Percentiles rank a stretch among this genome's conserved stretches.
Evolutionary conservation across 1,284 basidiomycete species (phyloP).

Genomic region (Fistulina hepatica): DNA sequence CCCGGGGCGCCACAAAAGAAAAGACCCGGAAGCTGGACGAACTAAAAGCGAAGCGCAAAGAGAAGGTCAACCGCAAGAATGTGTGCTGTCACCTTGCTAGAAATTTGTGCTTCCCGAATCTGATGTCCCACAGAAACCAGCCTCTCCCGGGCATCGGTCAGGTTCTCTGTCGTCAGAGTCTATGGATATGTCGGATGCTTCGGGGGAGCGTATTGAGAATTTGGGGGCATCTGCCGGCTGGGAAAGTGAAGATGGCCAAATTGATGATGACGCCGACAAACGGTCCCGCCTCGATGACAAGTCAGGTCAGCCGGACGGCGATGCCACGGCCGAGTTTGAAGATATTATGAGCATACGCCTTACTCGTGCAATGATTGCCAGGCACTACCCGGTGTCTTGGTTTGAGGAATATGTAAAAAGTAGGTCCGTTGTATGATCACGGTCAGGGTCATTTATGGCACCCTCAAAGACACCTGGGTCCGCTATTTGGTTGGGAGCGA

Average conservation of each 20-base stretch:
- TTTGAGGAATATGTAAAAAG: slow-evolving; percentile 60
- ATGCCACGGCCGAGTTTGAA: slow-evolving; percentile 42
- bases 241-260: too few species aligned
- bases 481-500: slow-evolving; percentile 60
- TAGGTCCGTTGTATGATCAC: slow-evolving; percentile 33
- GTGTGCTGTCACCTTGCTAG: slow-evolving; percentile 28
- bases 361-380: slow-evolving; percentile 52
- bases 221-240: too few species aligned
- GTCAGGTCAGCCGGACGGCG: slow-evolving; percentile 27
- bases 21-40: slow-evolving; percentile 75
- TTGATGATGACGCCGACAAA: background rate
- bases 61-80: slow-evolving; percentile 66
- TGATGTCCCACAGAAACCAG: slow-evolving; percentile 30
- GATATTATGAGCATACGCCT: slow-evolving; percentile 52
- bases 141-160: slow-evolving; percentile 52
- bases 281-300: background rate
- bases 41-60: slow-evolving; percentile 71
- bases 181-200: slow-evolving; percentile 65
- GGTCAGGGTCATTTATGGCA: slow-evolving; percentile 4
- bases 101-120: slow-evolving; percentile 7
- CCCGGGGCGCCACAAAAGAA: slow-evolving; percentile 74
- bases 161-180: slow-evolving; percentile 57
- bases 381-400: slow-evolving; percentile 60
- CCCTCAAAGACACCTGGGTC: slow-evolving; percentile 63
- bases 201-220: slow-evolving; percentile 64